Evolutionary conservation across 768 basidiomycete species (phyloP), one percentile per base, ranked within the genome.

Genomic region (Tylopilus subfusipes): DNA sequence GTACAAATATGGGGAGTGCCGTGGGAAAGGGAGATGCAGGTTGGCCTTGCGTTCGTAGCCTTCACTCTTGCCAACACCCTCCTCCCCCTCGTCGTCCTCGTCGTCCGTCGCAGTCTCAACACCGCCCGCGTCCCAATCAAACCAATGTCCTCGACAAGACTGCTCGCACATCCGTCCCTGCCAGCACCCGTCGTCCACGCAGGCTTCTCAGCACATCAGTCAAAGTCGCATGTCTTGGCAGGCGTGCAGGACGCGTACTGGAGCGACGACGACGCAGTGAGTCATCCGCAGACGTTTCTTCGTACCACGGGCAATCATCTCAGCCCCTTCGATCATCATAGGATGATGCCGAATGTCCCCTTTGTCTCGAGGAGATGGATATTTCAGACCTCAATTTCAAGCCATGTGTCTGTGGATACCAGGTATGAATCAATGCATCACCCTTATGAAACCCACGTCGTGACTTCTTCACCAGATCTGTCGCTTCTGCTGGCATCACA

Each of bases 291-390:
- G 24, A 30, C 27, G 8, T 54, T 55, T 25, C 33, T 33, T 59
- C 36, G 49, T 57, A 36, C 53, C 34, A 34, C 59, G 48, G 53
- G 42, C 47, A 54, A 33, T 57, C 49, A 58, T 58, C 36, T 61
- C 51, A 52, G 42, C 58, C 50, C 43, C 47, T 33, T 56, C 53
- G 67, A 64, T 63, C 47, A 50, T 50, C 59, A 2, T 63, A 98
- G 96, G 96, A 98, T 70, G 94, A 98, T 67, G 90, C 90, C 58
- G 97, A 98, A 66, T 99, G 97, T 75, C 93, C 97, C 42, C 83
- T 99, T 55, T 99, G 97, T 75, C 84, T 98, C 42, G 96, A 98
- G 68, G 94, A 97, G 76, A 93, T 99, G 88, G 97, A 98, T 75
- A 84, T 98, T 62, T 93, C 93, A 47, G 97, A 99, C 82, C 83